Evolutionary conservation across 2,329 filamentous ascomycete species (phyloP).

Genomic region (Trichoderma sp.): DNA sequence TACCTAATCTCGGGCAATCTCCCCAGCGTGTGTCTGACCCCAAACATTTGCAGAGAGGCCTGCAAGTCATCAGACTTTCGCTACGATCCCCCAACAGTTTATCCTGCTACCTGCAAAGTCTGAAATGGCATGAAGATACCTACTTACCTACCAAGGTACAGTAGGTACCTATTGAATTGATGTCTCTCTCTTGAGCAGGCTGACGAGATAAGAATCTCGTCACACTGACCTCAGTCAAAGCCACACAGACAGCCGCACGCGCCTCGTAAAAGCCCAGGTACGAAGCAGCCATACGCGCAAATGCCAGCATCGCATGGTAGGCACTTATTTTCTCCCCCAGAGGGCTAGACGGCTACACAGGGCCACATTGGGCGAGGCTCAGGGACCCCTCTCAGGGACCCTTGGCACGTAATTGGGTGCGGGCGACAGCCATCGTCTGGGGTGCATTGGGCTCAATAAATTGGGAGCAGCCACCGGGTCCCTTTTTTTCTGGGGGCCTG

Average conservation of each 20-base stretch:
- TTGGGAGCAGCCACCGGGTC: conserved; percentile 14
- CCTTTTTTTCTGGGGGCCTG: conserved; percentile 13
- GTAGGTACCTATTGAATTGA: too few species aligned
- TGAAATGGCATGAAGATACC: not conserved
- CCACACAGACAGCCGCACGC: not conserved
- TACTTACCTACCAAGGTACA: too few species aligned
- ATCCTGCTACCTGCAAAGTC: not conserved
- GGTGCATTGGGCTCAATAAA: conserved; percentile 29
- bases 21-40: conserved; percentile 21
- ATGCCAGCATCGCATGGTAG: not conserved
- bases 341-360: not conserved
- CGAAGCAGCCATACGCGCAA: conserved; percentile 1
- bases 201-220: not conserved
- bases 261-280: not conserved
- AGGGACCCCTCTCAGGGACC: conserved; percentile 32
- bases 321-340: not conserved
- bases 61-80: conserved; percentile 23
- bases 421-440: conserved; percentile 30
- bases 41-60: not conserved
- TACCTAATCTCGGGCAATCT: conserved; percentile 29
- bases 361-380: conserved; percentile 17
- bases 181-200: too few species aligned
- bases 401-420: conserved; percentile 30
- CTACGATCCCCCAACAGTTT: not conserved
- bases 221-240: not conserved